A percentile compares a stretch with the other conserved stretches of the same genome.
These are phyloP conservation scores for Eustoma russellianum DNA, from an alignment of 257 asterid species.

Conservation along the genomic window DNA sequence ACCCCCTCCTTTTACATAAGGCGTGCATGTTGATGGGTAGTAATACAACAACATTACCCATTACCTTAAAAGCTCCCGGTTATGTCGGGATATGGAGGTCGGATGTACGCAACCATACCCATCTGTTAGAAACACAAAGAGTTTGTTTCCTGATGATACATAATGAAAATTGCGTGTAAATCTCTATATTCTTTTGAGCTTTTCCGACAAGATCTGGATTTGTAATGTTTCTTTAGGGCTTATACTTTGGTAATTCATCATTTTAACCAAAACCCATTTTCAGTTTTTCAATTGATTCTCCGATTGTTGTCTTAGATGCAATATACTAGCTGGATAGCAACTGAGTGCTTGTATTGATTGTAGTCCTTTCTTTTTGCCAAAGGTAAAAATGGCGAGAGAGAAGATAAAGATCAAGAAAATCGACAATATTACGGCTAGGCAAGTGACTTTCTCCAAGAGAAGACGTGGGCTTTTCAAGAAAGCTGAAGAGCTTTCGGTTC, in stretches of 20 bases:
- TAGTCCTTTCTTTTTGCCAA: not conserved
- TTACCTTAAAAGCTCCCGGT: no score
- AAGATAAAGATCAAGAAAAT: constrained; percentile 37
- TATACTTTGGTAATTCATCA: not conserved
- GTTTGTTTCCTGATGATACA: no score
- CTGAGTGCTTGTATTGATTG: not conserved
- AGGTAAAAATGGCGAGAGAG: constrained; percentile 26
- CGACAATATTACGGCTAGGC: constrained; percentile 30
- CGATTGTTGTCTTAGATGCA: not conserved
- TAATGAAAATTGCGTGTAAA: no score
- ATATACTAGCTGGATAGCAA: no score
- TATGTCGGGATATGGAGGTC: no score
- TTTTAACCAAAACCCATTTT: not conserved
- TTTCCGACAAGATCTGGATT: constrained; percentile 19
- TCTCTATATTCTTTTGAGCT: constrained; percentile 4
- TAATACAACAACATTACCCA: constrained; percentile 7
- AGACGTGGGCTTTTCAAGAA: constrained; percentile 35
- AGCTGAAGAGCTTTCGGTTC: constrained; percentile 31
- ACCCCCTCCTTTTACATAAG: not conserved
- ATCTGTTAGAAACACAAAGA: no score
- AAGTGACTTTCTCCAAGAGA: constrained; percentile 38
- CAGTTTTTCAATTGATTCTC: not conserved
- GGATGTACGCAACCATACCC: no score
- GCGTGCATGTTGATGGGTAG: constrained; percentile 16
- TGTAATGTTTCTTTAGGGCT: constrained; percentile 13